Conservation (phyloP, 2,329 filamentous ascomycete species). For the Alternaria arborescens region DNA sequence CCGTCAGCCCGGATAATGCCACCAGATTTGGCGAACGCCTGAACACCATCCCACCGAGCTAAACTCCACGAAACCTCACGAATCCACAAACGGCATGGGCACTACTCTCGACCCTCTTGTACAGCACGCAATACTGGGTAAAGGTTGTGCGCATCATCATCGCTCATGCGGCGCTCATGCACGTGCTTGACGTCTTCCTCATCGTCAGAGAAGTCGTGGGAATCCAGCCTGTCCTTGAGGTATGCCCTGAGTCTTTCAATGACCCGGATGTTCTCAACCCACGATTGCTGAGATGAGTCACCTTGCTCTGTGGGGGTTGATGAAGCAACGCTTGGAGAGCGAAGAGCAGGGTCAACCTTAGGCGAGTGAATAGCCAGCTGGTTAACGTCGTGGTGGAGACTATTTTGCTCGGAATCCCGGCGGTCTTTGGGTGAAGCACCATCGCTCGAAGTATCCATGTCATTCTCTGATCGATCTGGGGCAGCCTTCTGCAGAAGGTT, state of each 20-base stretch:
- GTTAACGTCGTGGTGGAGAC: slow-evolving; percentile 50
- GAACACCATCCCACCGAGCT: slow-evolving; percentile 20
- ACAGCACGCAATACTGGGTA: slow-evolving; percentile 54
- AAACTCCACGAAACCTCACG: slow-evolving; percentile 27
- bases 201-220: slow-evolving; percentile 56
- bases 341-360: slow-evolving; percentile 51
- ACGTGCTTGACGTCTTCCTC: slow-evolving; percentile 42
- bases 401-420: slow-evolving; percentile 47
- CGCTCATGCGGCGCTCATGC: slow-evolving; percentile 43
- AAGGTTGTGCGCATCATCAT: slow-evolving; percentile 52
- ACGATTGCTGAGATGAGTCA: slow-evolving; percentile 58
- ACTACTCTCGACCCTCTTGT: slow-evolving; percentile 50
- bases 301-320: slow-evolving; percentile 47
- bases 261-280: slow-evolving; percentile 71
- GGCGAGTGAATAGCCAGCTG: slow-evolving; percentile 52
- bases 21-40: slow-evolving; percentile 16
- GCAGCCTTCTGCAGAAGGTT: slow-evolving; percentile 64
- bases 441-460: slow-evolving; percentile 55
- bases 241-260: slow-evolving; percentile 68
- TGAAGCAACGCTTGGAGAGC: slow-evolving; percentile 51
- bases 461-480: slow-evolving; percentile 42
- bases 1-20: slow-evolving; percentile 11
- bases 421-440: slow-evolving; percentile 43
- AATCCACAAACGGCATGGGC: background rate
- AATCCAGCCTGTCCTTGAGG: slow-evolving; percentile 64